Percentiles rank a stretch among this genome's conserved stretches.
phyloP scores from a whole-genome alignment of 2,329 filamentous ascomycete genomes.

The Ramichloridium luteum region DNA sequence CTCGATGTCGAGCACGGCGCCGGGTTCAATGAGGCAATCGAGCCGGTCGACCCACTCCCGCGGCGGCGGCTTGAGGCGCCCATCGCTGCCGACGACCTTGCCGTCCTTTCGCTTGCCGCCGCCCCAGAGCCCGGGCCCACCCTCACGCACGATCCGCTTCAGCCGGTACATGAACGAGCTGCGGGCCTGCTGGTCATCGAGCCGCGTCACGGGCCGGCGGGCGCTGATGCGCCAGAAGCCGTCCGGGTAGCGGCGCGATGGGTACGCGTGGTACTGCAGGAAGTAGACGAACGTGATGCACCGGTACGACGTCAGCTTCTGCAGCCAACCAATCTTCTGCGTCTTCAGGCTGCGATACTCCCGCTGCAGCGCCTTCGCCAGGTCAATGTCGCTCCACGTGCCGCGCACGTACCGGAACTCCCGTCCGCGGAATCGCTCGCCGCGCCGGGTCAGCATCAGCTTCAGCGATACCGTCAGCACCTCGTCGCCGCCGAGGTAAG shows the following conservation, averaged over 20 bases:
- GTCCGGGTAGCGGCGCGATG: constrained; percentile 1
- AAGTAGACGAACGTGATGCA: constrained; percentile 12
- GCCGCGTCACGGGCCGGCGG: constrained; percentile 5
- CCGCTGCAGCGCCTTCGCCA: constrained; percentile 6
- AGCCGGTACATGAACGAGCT: constrained; percentile 11
- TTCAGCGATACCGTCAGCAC: constrained; percentile 6
- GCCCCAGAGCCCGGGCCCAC: neutral
- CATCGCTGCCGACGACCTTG: constrained; percentile 3
- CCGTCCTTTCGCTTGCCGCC: neutral
- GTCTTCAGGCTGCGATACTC: constrained; percentile 11
- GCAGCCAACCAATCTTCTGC: constrained; percentile 8
- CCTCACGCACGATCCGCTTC: constrained; percentile 2
- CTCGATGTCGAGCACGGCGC: constrained; percentile 12
- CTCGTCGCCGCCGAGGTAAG: neutral
- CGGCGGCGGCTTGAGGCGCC: constrained; percentile 1
- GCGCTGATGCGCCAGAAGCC: constrained; percentile 5
- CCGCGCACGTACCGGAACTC: constrained; percentile 3
- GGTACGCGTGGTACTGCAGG: constrained; percentile 10
- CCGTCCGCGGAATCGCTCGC: constrained; percentile 9
- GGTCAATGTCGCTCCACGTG: constrained; percentile 10
- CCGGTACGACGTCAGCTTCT: constrained; percentile 12
- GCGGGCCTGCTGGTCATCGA: constrained; percentile 7
- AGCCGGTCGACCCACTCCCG: constrained; percentile 7
- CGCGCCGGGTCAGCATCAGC: constrained; percentile 11
- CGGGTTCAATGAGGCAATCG: constrained; percentile 8